phyloP scores from a whole-genome alignment of 1,284 basidiomycete species.

The Pulchroboletus neoregius region DNA sequence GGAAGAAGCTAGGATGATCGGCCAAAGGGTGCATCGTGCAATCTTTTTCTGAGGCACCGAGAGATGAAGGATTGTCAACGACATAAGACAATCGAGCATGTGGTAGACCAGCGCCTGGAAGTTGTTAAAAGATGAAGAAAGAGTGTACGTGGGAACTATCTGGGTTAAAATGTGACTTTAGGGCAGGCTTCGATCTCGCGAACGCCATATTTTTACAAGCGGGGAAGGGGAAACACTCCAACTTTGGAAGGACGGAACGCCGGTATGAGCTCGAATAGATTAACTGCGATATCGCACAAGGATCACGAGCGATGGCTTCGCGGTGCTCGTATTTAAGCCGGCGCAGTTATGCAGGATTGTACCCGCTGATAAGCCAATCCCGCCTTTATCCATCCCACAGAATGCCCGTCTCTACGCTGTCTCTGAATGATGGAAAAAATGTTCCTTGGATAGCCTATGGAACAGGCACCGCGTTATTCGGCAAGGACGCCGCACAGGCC shows the following conservation, averaged over 20 bases:
- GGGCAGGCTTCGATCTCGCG: conserved; percentile 37
- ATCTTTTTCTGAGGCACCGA: conserved; percentile 50
- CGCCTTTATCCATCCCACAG: conserved; percentile 6
- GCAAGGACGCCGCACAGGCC: conserved; percentile 47
- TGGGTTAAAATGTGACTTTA: conserved; percentile 30
- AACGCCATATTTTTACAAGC: background rate
- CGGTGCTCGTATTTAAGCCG: conserved; percentile 14
- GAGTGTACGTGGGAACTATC: background rate
- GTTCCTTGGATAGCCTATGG: conserved; percentile 69
- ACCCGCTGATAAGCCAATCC: conserved; percentile 7
- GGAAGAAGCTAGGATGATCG: conserved; percentile 41
- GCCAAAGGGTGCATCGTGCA: conserved; percentile 58
- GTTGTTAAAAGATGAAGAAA: conserved; percentile 61
- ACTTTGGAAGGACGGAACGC: background rate
- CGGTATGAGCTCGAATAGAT: background rate
- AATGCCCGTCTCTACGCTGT: conserved; percentile 41
- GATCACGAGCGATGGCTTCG: conserved; percentile 7
- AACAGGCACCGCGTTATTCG: conserved; percentile 59
- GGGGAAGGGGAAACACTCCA: no score
- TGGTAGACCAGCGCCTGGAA: conserved; percentile 51
- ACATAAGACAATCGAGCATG: conserved; percentile 47
- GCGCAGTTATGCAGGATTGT: background rate
- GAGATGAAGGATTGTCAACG: conserved; percentile 48
- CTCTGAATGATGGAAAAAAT: conserved; percentile 55
- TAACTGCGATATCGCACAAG: background rate